A percentile compares a stretch with the other conserved stretches of the same genome.
phyloP scores from a whole-genome alignment of 345 rosid species.

The Linum tenue region DNA sequence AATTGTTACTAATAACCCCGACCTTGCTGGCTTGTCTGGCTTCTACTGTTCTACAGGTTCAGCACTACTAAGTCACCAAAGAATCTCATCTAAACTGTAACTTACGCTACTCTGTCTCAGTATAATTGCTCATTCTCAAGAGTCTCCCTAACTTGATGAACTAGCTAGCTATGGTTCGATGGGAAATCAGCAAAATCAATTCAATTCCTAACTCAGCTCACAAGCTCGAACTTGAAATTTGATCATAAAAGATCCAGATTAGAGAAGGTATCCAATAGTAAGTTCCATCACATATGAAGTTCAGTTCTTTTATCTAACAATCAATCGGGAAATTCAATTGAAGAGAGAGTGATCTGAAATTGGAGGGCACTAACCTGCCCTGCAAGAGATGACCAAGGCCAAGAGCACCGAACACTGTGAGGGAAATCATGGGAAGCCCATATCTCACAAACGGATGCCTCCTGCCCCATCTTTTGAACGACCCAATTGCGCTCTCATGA shows the following conservation, averaged over 20 bases:
- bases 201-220: neutral
- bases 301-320: neutral
- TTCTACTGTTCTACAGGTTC: too few relatives aligned
- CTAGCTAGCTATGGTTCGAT: neutral
- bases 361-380: slow-evolving; percentile 55
- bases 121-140: too few relatives aligned
- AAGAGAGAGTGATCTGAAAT: neutral
- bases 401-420: slow-evolving; percentile 66
- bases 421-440: slow-evolving; percentile 93
- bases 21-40: too few relatives aligned
- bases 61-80: too few relatives aligned
- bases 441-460: slow-evolving; percentile 76
- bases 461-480: slow-evolving; percentile 84
- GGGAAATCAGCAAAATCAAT: too few relatives aligned
- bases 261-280: neutral
- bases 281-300: neutral
- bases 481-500: slow-evolving; percentile 17
- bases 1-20: too few relatives aligned
- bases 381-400: slow-evolving; percentile 89
- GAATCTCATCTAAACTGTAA: too few relatives aligned
- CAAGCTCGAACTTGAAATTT: neutral
- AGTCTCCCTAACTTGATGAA: too few relatives aligned
- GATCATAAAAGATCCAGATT: neutral
- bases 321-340: neutral
- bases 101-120: too few relatives aligned